phyloP scores from a whole-genome alignment of 2,329 filamentous ascomycete genomes.

The Xylaria sp. region DNA sequence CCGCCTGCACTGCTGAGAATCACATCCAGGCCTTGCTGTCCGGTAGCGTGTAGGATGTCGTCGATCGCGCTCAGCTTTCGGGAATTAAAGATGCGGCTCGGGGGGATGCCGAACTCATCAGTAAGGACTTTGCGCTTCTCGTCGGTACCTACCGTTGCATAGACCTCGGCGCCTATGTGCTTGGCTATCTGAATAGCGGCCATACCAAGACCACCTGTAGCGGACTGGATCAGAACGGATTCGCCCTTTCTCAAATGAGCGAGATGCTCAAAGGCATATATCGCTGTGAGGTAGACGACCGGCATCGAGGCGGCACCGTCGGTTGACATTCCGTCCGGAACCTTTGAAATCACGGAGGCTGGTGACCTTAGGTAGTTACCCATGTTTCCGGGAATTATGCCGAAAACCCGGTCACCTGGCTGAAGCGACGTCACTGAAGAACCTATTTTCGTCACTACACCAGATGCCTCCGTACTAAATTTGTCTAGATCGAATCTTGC shows the following conservation, averaged over 20 bases:
- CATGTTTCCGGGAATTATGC: slow-evolving; percentile 15
- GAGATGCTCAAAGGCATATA: slow-evolving; percentile 20
- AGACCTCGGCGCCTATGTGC: slow-evolving; percentile 13
- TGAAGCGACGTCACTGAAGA: slow-evolving; percentile 13
- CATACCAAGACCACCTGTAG: slow-evolving; percentile 22
- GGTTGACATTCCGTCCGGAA: slow-evolving; percentile 9
- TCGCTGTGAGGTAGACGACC: slow-evolving; percentile 13
- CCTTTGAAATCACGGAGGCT: slow-evolving; percentile 1
- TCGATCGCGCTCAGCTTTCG: not conserved
- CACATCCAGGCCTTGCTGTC: too few relatives aligned
- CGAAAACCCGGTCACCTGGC: slow-evolving; percentile 23
- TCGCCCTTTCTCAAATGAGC: slow-evolving; percentile 2
- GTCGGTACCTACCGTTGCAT: slow-evolving; percentile 7
- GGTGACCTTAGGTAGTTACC: slow-evolving; percentile 20
- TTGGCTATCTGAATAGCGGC: slow-evolving; percentile 17
- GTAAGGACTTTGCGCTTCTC: slow-evolving; percentile 2
- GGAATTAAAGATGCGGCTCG: not conserved
- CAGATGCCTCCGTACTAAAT: slow-evolving; percentile 12
- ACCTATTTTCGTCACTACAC: slow-evolving; percentile 13
- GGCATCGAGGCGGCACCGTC: slow-evolving; percentile 13
- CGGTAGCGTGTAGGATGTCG: not conserved
- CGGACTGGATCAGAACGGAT: slow-evolving; percentile 24
- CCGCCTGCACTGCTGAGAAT: too few relatives aligned
- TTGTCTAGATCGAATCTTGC: slow-evolving; percentile 20
- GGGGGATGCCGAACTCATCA: slow-evolving; percentile 1